A percentile compares a stretch with the other conserved stretches of the same genome.
These are phyloP conservation scores for Vinca minor DNA, from an alignment of 257 asterid species.

Conservation along the genomic window DNA sequence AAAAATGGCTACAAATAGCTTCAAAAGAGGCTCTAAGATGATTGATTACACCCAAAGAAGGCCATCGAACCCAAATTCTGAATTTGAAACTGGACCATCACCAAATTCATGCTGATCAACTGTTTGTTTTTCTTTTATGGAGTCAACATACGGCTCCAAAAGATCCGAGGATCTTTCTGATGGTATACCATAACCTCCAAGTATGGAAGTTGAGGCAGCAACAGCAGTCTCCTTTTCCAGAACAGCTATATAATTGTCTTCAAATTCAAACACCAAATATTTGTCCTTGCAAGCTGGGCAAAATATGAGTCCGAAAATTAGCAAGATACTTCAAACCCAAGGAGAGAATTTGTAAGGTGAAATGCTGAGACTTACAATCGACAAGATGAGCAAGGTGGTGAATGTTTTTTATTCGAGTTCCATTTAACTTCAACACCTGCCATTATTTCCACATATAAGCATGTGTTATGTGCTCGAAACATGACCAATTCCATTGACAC, in stretches of 20 bases:
- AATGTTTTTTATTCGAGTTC: conserved; percentile 67
- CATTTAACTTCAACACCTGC: conserved; percentile 87
- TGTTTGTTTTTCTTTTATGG: conserved; percentile 22
- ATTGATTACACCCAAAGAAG: conserved; percentile 58
- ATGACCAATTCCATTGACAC: no score
- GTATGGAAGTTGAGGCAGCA: conserved; percentile 61
- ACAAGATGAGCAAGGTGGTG: conserved; percentile 88
- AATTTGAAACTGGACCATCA: conserved; percentile 52
- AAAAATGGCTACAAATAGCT: conserved; percentile 7
- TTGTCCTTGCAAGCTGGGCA: conserved; percentile 52
- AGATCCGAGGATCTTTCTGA: conserved; percentile 76
- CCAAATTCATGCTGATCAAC: conserved; percentile 41
- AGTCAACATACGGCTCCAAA: conserved; percentile 47
- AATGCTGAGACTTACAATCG: conserved; percentile 52
- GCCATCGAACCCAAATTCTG: conserved; percentile 64
- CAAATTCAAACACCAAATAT: conserved; percentile 71
- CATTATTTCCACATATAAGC: conserved; percentile 10
- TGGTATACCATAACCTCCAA: conserved; percentile 84
- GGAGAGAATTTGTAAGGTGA: neutral
- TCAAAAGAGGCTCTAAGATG: no score
- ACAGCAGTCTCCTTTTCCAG: conserved; percentile 67
- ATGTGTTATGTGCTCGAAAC: neutral
- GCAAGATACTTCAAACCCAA: no score
- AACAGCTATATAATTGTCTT: conserved; percentile 69
- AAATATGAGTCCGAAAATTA: neutral